phyloP scores from a whole-genome alignment of 2,329 filamentous ascomycete genomes.

The Elsinoe necatrix region DNA sequence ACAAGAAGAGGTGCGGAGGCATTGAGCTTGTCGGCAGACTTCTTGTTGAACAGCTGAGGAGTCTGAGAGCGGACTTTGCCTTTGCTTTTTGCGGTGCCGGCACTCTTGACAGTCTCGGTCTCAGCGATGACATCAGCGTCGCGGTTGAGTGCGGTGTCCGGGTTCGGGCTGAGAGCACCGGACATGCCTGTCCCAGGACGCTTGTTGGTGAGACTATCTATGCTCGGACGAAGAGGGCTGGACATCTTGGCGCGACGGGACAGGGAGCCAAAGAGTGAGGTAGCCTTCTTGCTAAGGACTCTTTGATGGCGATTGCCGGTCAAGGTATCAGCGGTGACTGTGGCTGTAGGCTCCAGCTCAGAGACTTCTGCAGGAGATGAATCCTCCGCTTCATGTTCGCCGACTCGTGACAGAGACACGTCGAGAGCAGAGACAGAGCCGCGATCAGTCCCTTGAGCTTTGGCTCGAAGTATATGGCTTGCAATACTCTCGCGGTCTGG shows the following conservation, averaged over 20 bases:
- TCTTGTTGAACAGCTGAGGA: neutral
- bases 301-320: slow-evolving; percentile 23
- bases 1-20: neutral
- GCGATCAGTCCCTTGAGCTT: slow-evolving; percentile 1
- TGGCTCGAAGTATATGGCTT: slow-evolving; percentile 23
- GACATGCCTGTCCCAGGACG: slow-evolving; percentile 1
- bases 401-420: slow-evolving; percentile 16
- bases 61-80: slow-evolving; percentile 1
- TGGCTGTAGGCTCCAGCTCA: slow-evolving; percentile 22
- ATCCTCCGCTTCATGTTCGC: slow-evolving; percentile 4
- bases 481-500: slow-evolving; percentile 26
- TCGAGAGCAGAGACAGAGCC: slow-evolving; percentile 11
- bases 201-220: slow-evolving; percentile 4
- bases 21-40: slow-evolving; percentile 6
- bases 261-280: slow-evolving; percentile 30
- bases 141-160: neutral
- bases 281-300: slow-evolving; percentile 27
- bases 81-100: neutral
- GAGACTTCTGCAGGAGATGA: slow-evolving; percentile 10
- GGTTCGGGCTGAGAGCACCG: neutral
- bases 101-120: slow-evolving; percentile 4
- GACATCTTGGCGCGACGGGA: slow-evolving; percentile 21
- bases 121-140: neutral
- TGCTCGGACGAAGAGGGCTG: slow-evolving; percentile 2
- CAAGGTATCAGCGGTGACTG: slow-evolving; percentile 27